Conservation (phyloP, 2,329 filamentous ascomycete genomes). For the Beauveria bassiana region DNA sequence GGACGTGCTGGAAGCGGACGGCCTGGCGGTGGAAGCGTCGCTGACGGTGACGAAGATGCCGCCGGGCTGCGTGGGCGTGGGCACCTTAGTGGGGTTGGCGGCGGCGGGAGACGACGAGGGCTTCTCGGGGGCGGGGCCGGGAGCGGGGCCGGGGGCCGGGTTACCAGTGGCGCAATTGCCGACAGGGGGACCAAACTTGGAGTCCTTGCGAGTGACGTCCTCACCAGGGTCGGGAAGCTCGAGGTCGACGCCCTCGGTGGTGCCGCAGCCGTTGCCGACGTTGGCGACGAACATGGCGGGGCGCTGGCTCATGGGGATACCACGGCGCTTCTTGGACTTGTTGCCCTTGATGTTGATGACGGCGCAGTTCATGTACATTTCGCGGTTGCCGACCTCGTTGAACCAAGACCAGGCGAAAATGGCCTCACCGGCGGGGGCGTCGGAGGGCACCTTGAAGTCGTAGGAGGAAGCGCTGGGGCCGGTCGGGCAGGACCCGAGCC, state of each 20-base stretch:
- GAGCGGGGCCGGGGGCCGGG: slow-evolving; percentile 10
- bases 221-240: slow-evolving; percentile 59
- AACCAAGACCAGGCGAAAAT: slow-evolving; percentile 73
- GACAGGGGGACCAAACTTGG: slow-evolving; percentile 17
- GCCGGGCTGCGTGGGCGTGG: slow-evolving; percentile 23
- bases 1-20: not conserved
- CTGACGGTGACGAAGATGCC: slow-evolving; percentile 35
- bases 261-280: slow-evolving; percentile 24
- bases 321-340: slow-evolving; percentile 25
- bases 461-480: slow-evolving; percentile 39
- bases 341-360: slow-evolving; percentile 51
- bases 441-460: slow-evolving; percentile 57
- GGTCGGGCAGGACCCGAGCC: slow-evolving; percentile 46
- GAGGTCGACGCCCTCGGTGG: slow-evolving; percentile 49
- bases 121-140: not conserved
- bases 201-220: slow-evolving; percentile 30
- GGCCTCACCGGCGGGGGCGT: slow-evolving; percentile 53
- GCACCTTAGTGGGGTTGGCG: not conserved
- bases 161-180: slow-evolving; percentile 8
- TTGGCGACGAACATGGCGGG: slow-evolving; percentile 69
- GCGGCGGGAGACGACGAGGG: not conserved
- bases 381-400: slow-evolving; percentile 40
- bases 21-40: not conserved
- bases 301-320: slow-evolving; percentile 40
- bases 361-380: slow-evolving; percentile 76